Conservation (phyloP, 805 yeast species). For the Candida nitratophila region DNA sequence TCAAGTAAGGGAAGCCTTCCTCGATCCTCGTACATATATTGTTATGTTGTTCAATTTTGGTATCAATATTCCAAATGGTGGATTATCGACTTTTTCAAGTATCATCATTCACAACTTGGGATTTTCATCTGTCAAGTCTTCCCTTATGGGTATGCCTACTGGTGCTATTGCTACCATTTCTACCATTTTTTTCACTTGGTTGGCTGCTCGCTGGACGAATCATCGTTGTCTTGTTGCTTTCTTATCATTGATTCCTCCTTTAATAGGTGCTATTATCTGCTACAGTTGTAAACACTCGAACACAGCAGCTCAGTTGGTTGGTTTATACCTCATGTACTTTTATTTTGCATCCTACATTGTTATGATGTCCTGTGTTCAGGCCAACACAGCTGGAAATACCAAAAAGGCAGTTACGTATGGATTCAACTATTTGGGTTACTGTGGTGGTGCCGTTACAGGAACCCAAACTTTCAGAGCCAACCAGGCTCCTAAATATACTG, state of each 20-base stretch:
- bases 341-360: conserved; percentile 26
- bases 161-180: conserved; percentile 27
- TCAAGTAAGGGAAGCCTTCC: conserved; percentile 20
- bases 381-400: conserved; percentile 42
- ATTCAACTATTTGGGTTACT: conserved; percentile 27
- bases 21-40: conserved; percentile 15
- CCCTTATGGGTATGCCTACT: conserved; percentile 20
- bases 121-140: conserved; percentile 7
- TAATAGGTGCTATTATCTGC: conserved; percentile 21
- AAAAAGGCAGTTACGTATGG: conserved; percentile 32
- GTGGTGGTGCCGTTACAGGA: conserved; percentile 39
- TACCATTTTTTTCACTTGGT: conserved; percentile 25
- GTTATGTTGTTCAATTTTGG: conserved; percentile 22
- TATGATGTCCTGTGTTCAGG: conserved; percentile 23
- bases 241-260: conserved; percentile 19
- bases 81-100: conserved; percentile 21
- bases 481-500: conserved; percentile 34
- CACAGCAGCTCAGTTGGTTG: conserved; percentile 20
- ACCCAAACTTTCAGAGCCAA: conserved; percentile 38
- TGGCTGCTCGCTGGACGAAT: conserved; percentile 24
- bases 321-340: conserved; percentile 21
- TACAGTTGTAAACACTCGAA: conserved; percentile 12
- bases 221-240: conserved; percentile 20
- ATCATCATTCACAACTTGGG: conserved; percentile 12
- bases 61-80: conserved; percentile 27